Conservation (phyloP, 768 basidiomycete species). For the Nidula microcarpa region DNA sequence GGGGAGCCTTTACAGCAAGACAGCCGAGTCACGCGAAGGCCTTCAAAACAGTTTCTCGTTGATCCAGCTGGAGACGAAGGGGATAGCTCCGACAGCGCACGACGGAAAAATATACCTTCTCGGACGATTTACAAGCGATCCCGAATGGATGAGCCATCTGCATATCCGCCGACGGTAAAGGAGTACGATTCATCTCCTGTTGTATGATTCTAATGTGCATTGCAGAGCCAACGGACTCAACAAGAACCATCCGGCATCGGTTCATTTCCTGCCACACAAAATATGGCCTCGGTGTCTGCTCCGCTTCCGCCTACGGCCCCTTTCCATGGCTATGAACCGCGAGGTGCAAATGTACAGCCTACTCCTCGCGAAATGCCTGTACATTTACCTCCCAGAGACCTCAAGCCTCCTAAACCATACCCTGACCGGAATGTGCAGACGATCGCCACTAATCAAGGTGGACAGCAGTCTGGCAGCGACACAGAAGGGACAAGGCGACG, state of each 20-base stretch:
- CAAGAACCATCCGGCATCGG: background rate
- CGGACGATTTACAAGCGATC: constrained; percentile 24
- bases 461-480: background rate
- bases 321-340: background rate
- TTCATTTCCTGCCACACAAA: background rate
- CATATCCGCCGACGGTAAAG: too few relatives aligned
- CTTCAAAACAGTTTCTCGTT: background rate
- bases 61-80: constrained; percentile 18
- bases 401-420: background rate
- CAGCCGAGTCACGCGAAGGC: background rate
- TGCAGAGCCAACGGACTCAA: background rate
- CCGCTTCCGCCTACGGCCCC: background rate
- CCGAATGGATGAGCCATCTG: constrained; percentile 27
- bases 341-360: background rate
- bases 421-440: background rate
- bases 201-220: too few relatives aligned
- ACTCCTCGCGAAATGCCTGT: background rate
- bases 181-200: too few relatives aligned
- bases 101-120: constrained; percentile 7
- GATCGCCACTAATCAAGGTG: background rate
- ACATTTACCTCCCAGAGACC: background rate
- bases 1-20: background rate
- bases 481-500: background rate
- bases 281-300: background rate
- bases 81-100: constrained; percentile 29